Evolutionary conservation across 2,329 filamentous ascomycete genomes (phyloP), one percentile per base, ranked within the genome.

Genomic region (Penicillium sp.): DNA sequence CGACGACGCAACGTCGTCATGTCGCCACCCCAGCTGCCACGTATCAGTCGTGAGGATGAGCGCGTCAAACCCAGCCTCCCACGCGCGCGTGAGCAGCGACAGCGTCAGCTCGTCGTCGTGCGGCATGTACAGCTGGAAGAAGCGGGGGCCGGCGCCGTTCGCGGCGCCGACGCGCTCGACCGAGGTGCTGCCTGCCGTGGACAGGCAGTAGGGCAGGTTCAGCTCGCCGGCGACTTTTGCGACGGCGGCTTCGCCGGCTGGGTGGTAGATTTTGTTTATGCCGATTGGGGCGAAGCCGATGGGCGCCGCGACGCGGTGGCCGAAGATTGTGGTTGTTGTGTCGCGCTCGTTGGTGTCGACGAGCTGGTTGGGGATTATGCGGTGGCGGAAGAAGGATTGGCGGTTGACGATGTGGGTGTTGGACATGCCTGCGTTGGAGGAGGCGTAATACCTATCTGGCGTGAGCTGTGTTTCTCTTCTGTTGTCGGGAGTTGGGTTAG

Each of bases 231-330:
- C 79, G 0, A 79, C 77, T 41, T 73, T 74, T 7, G 80, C 78
- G 1, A 83, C 79, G 0, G 77, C 72, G 0, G 80, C 56, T 54
- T 84, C 81, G 26, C 76, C 80, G 0, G 63, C 56, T 0, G 73
- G 70, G 50, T 83, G 72, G 63, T 82, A 83, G 51, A 83, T 84
- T 46, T 77, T 76, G 65, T 84, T 82, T 50, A 84, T 82, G 4
- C 80, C 80, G 18, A 83, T 75, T 0, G 80, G 79, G 0, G 80
- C 77, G 53, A 84, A 80, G n/a, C 78, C 79, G 35, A 84, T 76
- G 0, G 80, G 80, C 0, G 78, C 79, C 2, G 73, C 68, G 10
- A 79, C 74, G 33, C 71, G 69, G 58, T 82, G 77, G 10, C 79
- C 76, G 58, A 82, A 84, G 45, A 84, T 78, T 3, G 64, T 66